Base-by-base conservation (phyloP, 2,329 filamentous ascomycete genomes). In the Hymenoscyphus repandus region DNA sequence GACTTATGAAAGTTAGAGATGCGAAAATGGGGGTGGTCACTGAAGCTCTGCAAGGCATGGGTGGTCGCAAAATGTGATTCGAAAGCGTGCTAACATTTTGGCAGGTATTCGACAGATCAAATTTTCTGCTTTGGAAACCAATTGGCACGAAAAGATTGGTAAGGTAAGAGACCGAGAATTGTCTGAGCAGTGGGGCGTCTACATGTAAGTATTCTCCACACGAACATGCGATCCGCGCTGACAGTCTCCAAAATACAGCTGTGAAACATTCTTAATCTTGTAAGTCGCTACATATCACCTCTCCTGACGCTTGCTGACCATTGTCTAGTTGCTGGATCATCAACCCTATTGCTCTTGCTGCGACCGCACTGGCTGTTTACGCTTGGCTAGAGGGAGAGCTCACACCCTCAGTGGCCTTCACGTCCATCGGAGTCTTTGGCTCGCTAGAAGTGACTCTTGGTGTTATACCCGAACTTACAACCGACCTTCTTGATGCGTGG, bases 41-140 rank as follows among this genome's bases (percentile, higher is more conserved):
- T 1, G 88, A 93, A 66, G 86, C 85, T 0, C 70, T 93, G 1
- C 79, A 87, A 59, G 88, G 88, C 54, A 55, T 27, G 22, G 5
- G 45, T 31, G 1, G 13, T 30, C 22, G 10, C 6, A 1, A n/a
- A 4, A 20, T 3, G 4, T n/a, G 11, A 32, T 20, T 11, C 12
- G 5, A 33, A 12, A 34, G 31, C 5, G 13, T 22, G 5, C 39
- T 56, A 31, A 53, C 27, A 36, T 15, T 10, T 34, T 45, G n/a
- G 2, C 30, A 60, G 58, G 58, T 6, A 91, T 92, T 56, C 80
- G 87, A 1, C 88, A 93, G 66, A 89, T 93, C 70, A 93, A 93
- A 62, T 90, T 92, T 59, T 86, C 86, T 0, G 88, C 88, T 1
- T 69, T 90, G 1, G 88, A 92, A 66, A 70, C 73, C 17, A 80